Evolutionary conservation across 179 eudicot genomes (phyloP), one percentile per base, ranked within the genome.

Genomic region (Beta macrorhiza): DNA sequence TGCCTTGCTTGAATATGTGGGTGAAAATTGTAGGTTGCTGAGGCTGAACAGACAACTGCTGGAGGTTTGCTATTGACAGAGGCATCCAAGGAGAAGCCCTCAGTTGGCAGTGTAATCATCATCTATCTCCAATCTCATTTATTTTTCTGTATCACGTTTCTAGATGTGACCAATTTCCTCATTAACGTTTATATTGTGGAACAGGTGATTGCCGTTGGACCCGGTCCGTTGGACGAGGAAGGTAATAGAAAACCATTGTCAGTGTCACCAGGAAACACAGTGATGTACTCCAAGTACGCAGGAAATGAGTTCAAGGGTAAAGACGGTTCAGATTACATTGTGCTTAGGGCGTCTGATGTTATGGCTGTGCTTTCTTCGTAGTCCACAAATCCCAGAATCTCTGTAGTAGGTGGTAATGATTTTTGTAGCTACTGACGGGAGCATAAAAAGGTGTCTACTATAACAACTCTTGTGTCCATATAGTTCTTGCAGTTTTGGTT

Each of bases 221-320:
- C 98, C 25, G 98, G 98, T 22, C 88, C 93, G 49, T 84, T 94
- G 64, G 95, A 91, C 29, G 92, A 89, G 75, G 93, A 92, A 82
- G 98, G 98, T 25, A 89, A 87, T 15, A 89, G 99, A 74, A 90
- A 90, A 72, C 88, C 94, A 0, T 70, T 92, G 13, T 78, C 99
- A 0, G 80, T 96, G 13, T 78, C 93, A 20, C 55, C 92, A 2
- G 98, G 97, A n/a, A 90, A 87, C 88, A 91, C 97, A 0, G 99
- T 96, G 16, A 67, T 96, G 89, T 96, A 90, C 87, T 92, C 99
- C 20, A 96, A 94, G 82, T 96, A 91, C 63, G 97, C 99, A 0
- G 99, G 99, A 57, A 94, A 89, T 70, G 98, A 96, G 57, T 96
- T 94, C 89, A 91, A 96, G 90, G 96, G 97, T 7, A 83, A 84